A percentile compares a stretch with the other conserved stretches of the same genome.
Evolutionary conservation across 495 filamentous ascomycete genomes (phyloP).

Genomic region (Amniculicola lignicola): DNA sequence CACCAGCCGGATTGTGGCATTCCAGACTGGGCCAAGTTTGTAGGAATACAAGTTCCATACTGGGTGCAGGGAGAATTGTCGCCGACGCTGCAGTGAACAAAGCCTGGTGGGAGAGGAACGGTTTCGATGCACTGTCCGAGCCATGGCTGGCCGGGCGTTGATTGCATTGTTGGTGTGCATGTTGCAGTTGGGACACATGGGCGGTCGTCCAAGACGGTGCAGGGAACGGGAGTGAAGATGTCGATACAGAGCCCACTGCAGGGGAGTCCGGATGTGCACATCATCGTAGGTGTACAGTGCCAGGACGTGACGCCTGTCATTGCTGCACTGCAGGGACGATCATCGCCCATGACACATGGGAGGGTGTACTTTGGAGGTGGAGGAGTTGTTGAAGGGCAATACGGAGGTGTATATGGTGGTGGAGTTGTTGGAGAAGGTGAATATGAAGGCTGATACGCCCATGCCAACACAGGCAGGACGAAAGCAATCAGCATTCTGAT

Average conservation of each 20-base stretch:
- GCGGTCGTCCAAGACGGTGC: conserved; percentile 17
- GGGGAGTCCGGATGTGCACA: conserved; percentile 3
- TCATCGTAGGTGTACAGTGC: conserved; percentile 9
- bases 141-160: conserved; percentile 13
- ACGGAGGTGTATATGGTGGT: not conserved
- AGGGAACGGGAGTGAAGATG: conserved; percentile 3
- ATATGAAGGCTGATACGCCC: not conserved
- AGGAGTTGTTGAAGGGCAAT: not conserved
- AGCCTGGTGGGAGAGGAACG: not conserved
- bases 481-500: not conserved
- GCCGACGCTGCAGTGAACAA: not conserved
- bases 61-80: conserved; percentile 1
- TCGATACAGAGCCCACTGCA: conserved; percentile 14
- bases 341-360: conserved; percentile 14
- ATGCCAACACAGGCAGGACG: not conserved
- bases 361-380: conserved; percentile 11
- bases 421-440: not conserved
- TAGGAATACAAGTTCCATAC: not conserved
- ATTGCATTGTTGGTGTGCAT: conserved; percentile 17
- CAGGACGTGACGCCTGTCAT: conserved; percentile 11
- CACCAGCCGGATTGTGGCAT: not conserved
- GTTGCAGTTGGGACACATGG: not conserved
- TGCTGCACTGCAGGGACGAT: conserved; percentile 9
- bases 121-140: conserved; percentile 12
- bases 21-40: not conserved